Base-by-base conservation (phyloP, 2,329 filamentous ascomycete genomes). In the Hymenoscyphus salicellus region DNA sequence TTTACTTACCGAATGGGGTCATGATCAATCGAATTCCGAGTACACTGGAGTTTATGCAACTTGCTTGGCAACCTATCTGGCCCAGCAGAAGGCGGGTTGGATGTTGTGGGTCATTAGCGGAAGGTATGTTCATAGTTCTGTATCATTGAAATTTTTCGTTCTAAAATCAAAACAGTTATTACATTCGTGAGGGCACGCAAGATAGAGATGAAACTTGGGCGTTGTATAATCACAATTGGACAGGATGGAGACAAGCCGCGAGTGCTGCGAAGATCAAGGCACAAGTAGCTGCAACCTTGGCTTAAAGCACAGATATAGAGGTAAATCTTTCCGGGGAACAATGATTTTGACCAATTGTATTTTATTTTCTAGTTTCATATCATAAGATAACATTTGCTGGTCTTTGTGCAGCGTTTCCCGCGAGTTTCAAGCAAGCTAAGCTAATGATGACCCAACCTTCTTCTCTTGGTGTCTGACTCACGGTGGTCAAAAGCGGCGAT, bases 191-290 rank as follows among this genome's bases (percentile, higher is more conserved):
- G 5, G 84, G 84, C 0, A 77, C 63, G 0, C 83, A 85, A 71
- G 84, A 87, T 70, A 81, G 74, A 59, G 84, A 87, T 32, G 85
- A 88, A 75, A 74, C 76, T 0, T 88, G 84, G 84, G 85, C 84
- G 36, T 33, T 63, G 23, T 63, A 43, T 20, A 58, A 58, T 49
- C 61, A 63, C 49, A 36, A 49, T 16, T 63, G 61, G 61, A 36
- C 20, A 3, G 41, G 30, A 16, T 55, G 30, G 36, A 63, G 61
- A 20, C 30, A 58, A 7, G 20, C 20, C 2, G 61, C 49, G 17
- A 5, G 33, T 10, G 61, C 36, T 23, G 41, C 17, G 8, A 32
- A 28, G 23, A 20, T 60, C 5, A 52, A 52, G 58, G 23, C 11
- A 8, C 43, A 49, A n/a, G 58, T 33, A 14, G 43, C 38, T 11